Conservation (phyloP, 495 filamentous ascomycete species). For the Hypoxylon lienhwacheense region DNA sequence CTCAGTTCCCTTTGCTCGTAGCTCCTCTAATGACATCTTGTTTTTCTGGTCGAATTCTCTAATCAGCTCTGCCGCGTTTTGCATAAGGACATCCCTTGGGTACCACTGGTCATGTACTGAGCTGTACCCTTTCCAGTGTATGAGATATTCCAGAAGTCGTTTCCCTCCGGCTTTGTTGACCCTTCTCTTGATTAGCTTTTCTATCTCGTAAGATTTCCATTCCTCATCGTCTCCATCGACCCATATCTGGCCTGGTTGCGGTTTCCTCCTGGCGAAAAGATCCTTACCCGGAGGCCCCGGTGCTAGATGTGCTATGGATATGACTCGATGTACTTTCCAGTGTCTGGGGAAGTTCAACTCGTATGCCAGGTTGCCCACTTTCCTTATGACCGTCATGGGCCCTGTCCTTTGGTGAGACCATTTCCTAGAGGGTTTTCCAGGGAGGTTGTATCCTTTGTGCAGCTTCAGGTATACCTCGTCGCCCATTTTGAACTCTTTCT, state of each 20-base stretch:
- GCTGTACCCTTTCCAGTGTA: neutral
- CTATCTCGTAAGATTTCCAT: too few species aligned
- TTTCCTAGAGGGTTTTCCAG: neutral
- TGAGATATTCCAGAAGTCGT: neutral
- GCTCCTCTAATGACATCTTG: too few species aligned
- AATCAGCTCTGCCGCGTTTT: neutral
- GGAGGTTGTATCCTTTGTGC: constrained; percentile 6
- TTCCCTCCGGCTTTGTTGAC: too few species aligned
- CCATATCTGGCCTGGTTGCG: too few species aligned
- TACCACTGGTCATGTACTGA: neutral
- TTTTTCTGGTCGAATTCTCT: neutral
- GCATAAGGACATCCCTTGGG: neutral
- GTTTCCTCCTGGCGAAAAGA: too few species aligned
- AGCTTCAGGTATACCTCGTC: neutral
- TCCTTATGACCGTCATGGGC: neutral
- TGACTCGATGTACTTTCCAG: neutral
- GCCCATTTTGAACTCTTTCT: neutral
- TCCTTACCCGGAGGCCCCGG: neutral
- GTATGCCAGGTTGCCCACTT: constrained; percentile 1
- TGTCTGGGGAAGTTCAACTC: neutral
- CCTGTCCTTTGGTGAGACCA: constrained; percentile 2
- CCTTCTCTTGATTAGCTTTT: too few species aligned
- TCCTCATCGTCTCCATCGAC: too few species aligned
- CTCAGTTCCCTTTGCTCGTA: too few species aligned
- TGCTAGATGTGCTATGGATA: neutral